Evolutionary conservation across 208 protist species (phyloP).

Genomic region (Trypanosoma melophagium): DNA sequence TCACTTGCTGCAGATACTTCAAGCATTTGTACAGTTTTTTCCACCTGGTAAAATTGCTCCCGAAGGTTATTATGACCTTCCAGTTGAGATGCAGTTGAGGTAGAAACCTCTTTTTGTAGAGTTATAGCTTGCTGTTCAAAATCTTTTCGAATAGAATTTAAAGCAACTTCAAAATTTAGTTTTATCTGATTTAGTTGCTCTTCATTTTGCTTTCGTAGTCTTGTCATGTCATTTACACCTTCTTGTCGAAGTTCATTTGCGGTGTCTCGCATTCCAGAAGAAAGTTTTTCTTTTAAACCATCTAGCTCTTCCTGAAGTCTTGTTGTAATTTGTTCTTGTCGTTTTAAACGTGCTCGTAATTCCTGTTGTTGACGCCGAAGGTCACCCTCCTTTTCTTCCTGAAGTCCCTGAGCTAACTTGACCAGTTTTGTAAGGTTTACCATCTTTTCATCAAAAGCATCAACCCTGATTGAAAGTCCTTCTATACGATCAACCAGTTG

Average conservation of each 20-base stretch:
- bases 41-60: constrained; percentile 17
- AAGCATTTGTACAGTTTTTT: constrained; percentile 19
- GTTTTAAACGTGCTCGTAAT: constrained; percentile 58
- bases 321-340: constrained; percentile 60
- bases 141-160: constrained; percentile 19
- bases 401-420: constrained; percentile 72
- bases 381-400: constrained; percentile 67
- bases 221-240: constrained; percentile 1
- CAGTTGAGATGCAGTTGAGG: background rate
- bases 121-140: constrained; percentile 15
- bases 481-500: constrained; percentile 59
- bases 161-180: constrained; percentile 27
- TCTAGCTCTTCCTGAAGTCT: constrained; percentile 46
- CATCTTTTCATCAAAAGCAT: constrained; percentile 75
- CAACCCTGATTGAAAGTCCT: constrained; percentile 39
- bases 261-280: constrained; percentile 7
- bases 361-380: constrained; percentile 70
- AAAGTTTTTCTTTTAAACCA: constrained; percentile 3
- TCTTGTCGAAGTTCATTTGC: constrained; percentile 13
- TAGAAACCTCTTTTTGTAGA: constrained; percentile 7
- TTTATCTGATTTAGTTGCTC: constrained; percentile 27
- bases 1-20: constrained; percentile 27
- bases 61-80: constrained; percentile 10
- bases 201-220: constrained; percentile 12
- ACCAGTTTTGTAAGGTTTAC: constrained; percentile 79